Evolutionary conservation across 169 alveolate genomes (phyloP), one percentile per base, ranked within the genome.

Genomic region (Plasmodium adleri): DNA sequence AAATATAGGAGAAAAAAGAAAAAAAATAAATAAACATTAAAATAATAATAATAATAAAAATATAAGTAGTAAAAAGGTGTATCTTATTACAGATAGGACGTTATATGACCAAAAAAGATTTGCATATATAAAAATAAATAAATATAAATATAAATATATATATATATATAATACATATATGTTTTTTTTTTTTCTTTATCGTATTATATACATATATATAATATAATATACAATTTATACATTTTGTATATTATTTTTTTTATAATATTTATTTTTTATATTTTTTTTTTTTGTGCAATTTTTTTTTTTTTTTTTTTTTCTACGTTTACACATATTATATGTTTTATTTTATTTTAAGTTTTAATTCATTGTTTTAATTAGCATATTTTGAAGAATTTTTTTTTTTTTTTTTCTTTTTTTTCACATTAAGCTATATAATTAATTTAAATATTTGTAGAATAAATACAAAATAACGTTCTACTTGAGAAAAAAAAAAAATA

Each of bases 351-450:
- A 74, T 64, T 76, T 76, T 76, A 76, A 76, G 88, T 76, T 76
- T 56, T 76, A 76, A 76, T 76, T 75, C 64, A 54, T 43, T 17
- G 76, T 50, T 64, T 76, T 76, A 63, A 67, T 76, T 76, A 76
- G 88, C 43, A 28, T 63, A 43, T 63, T 76, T 76, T 50, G 45
- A 64, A 76, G 88, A 24, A 49, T 72, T 50, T 50, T 72, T 68
- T 28, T 68, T 52, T 58, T 74, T 73, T 70, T 70, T 70, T 70
- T 15, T 47, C 13, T 58, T 17, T 22, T 24, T 28, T 28, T 28
- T 28, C 2, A 28, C 43, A 28, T 28, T 28, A 28, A 28, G 59
- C 39, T 43, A 15, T 47, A 67, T 76, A 76, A 76, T 76, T 63
- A 76, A 76, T 54, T 76, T 22, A 32, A 52, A 45, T 43, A 59